Evolutionary conservation across 805 yeast species (phyloP), one percentile per base, ranked within the genome.

Genomic region (Wickerhamiella parazyma): DNA sequence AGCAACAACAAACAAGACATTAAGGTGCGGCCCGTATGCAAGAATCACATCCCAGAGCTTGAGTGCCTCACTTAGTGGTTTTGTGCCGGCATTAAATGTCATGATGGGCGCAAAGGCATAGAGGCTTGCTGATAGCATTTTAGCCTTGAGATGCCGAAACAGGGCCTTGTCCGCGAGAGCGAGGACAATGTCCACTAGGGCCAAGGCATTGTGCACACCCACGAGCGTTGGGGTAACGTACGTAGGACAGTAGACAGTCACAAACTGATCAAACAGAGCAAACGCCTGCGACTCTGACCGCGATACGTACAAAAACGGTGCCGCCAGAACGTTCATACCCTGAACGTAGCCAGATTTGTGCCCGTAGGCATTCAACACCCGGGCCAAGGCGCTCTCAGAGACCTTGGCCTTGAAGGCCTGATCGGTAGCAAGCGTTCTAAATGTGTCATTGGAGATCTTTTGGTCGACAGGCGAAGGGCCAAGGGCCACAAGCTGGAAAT

Each of bases 21-120:
- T 86, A 77, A 85, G 71, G 55, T 87, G 95, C 16, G 81, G 75
- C 0, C 96, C 96, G 54, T 83, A 86, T 3, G 95, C 94, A 60
- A 86, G 80, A 52, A 85, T 62, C 51, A 86, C 81, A 58, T 86
- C 96, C 96, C 96, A 86, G 14, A 86, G 66, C 46, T 76, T 72
- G 31, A 86, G 61, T 1, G 82, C 81, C 49, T 86, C 84, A 25
- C 66, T 63, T 36, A 87, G 64, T 0, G 95, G 87, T 8, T 93
- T 94, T 5, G 93, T 84, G 53, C 94, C 83, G 2, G 95, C 89
- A 45, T 87, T 76, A 38, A 87, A 64, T 0, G 96, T 86, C 49
- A 87, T 62, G 1, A 85, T 81, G 37, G 62, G 63, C 2, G 71
- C 67, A 50, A 86, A 77, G 0, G 93, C 95, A 58, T 86, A 86